These are phyloP conservation scores for Ustilago cynodontis DNA, from an alignment of 1,284 basidiomycete genomes.

Conservation along the genomic window DNA sequence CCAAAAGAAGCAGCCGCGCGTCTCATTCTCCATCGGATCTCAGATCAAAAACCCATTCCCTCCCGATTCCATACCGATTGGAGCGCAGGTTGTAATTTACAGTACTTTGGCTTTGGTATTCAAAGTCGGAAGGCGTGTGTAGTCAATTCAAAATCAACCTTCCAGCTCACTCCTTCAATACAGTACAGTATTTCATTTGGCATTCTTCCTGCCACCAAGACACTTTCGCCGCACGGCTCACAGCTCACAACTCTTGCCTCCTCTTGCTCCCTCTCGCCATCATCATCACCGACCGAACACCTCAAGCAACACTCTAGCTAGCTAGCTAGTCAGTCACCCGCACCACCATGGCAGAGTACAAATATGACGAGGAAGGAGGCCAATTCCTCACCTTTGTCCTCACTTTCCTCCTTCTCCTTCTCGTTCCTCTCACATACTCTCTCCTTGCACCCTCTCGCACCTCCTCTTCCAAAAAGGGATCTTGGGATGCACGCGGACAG, in stretches of 20 bases:
- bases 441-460: constrained; percentile 39
- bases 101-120: too few relatives aligned
- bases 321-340: not conserved
- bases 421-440: constrained; percentile 67
- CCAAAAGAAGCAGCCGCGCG: not conserved
- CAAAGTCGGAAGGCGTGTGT: not conserved
- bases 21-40: too few relatives aligned
- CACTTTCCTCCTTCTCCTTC: constrained; percentile 64
- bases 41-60: not conserved
- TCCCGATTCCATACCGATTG: not conserved
- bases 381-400: constrained; percentile 69
- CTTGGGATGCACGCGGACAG: constrained; percentile 64
- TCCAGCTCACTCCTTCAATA: constrained; percentile 46
- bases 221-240: constrained; percentile 14
- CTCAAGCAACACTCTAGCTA: not conserved
- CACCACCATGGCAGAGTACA: constrained; percentile 66
- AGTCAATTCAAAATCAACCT: constrained; percentile 4
- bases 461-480: constrained; percentile 45
- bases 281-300: constrained; percentile 8
- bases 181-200: constrained; percentile 6
- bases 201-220: too few relatives aligned
- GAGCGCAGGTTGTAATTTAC: too few relatives aligned
- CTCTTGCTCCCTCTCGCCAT: not conserved
- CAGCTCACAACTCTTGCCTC: not conserved
- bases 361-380: constrained; percentile 69